phyloP scores from a whole-genome alignment of 345 rosid species.

The Eucalyptus pauciflora region DNA sequence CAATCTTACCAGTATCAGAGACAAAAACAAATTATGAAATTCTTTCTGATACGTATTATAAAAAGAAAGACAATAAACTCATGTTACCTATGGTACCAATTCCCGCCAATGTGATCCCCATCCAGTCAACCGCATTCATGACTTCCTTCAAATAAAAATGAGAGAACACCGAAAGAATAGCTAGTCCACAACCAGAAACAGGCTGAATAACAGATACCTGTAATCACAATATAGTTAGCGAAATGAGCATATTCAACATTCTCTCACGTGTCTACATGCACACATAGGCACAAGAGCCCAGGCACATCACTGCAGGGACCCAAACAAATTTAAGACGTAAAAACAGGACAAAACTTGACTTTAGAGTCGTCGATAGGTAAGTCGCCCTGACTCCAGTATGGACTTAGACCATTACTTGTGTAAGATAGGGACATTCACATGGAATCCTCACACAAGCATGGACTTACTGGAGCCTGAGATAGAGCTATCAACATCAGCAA shows the following conservation, averaged over 20 bases:
- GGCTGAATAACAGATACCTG: slow-evolving; percentile 98
- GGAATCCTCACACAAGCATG: neutral
- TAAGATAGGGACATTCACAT: neutral
- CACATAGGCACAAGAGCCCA: neutral
- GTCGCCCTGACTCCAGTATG: neutral
- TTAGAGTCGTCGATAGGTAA: neutral
- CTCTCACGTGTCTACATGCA: neutral
- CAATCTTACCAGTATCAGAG: neutral
- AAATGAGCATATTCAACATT: neutral
- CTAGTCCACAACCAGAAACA: slow-evolving; percentile 97
- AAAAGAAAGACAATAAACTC: slow-evolving; percentile 1
- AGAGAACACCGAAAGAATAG: slow-evolving; percentile 81
- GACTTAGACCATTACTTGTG: neutral
- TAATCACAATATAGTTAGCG: neutral
- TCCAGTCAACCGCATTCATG: slow-evolving; percentile 91
- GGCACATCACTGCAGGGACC: neutral
- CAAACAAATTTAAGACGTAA: neutral
- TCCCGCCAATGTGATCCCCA: slow-evolving; percentile 87
- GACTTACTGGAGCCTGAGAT: slow-evolving; percentile 85
- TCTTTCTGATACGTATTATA: neutral
- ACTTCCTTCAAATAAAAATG: slow-evolving; percentile 93
- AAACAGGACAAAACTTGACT: neutral
- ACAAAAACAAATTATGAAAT: neutral
- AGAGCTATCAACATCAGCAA: slow-evolving; percentile 84
- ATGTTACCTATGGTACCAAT: slow-evolving; percentile 91